Evolutionary conservation across 164 flowering plant species (phyloP), one percentile per base, ranked within the genome.

Genomic region (Vitis labrusca): DNA sequence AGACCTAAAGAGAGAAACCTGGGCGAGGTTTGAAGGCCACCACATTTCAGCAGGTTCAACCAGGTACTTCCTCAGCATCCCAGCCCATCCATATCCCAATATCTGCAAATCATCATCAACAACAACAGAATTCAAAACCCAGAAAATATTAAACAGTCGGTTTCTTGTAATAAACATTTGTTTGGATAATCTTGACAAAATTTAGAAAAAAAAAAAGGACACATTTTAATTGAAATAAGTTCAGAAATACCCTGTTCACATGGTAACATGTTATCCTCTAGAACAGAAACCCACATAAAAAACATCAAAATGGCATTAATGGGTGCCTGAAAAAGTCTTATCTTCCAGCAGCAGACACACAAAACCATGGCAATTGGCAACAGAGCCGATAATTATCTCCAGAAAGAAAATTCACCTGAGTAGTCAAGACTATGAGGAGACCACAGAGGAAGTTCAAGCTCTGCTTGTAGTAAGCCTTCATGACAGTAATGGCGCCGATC

Each of bases 11-110:
- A 93, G 79, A 66, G 98, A 91, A 75, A 93, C 98, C 74, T 91
- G 98, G 72, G 96, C 98, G 57, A 93, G 88, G 68, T 93, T 91
- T 19, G 96, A 37, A 50, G 98, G 98, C 98, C 98, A 93, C 98
- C 98, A 93, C 98, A 93, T 93, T 69, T 89, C 91, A 68, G 82
- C 91, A 32, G 97, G 97, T 63, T 88, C 89, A 53, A 93, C 97
- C 82, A 93, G 75, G 65, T 86, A 93, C 67, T 78, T 87, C 76
- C 94, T 84, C 58, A 93, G 77, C 84, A 91, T 85, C 58, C 98
- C 98, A 15, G 97, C 97, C 98, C 98, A 94, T 60, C 98, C 97
- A 85, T 92, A 94, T 12, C 98, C 98, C 76, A 94, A 16, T 59
- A 94, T 51, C 98, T 92, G 86, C 77, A 75, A 16, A 19, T 52